Evolutionary conservation across 1,284 basidiomycete genomes (phyloP).

Genomic region (Tilletia indica): DNA sequence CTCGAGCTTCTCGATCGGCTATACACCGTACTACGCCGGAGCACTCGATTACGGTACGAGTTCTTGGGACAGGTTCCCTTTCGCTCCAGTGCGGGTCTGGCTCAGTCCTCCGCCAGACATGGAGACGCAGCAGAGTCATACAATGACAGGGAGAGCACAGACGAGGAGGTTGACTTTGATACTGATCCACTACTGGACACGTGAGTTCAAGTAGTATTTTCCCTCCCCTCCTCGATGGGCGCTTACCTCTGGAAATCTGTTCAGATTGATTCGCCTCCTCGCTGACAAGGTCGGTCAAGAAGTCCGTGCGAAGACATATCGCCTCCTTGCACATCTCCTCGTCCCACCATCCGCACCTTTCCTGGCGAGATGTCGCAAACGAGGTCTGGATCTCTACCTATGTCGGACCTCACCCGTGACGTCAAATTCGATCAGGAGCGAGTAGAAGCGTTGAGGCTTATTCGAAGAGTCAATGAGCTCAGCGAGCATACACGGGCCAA

Average conservation of each 20-base stretch:
- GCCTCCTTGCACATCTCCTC: constrained; percentile 77
- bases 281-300: constrained; percentile 72
- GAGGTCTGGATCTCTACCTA: constrained; percentile 80
- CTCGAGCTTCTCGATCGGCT: constrained; percentile 63
- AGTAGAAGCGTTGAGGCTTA: constrained; percentile 88
- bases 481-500: constrained; percentile 57
- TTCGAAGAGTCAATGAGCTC: constrained; percentile 74
- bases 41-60: constrained; percentile 74
- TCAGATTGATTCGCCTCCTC: constrained; percentile 72
- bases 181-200: constrained; percentile 63
- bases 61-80: constrained; percentile 49
- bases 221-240: constrained; percentile 35
- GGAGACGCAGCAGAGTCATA: background rate
- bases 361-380: constrained; percentile 64
- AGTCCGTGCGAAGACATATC: constrained; percentile 78
- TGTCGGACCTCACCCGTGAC: constrained; percentile 80
- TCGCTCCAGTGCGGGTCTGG: background rate
- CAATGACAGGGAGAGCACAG: constrained; percentile 46
- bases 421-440: constrained; percentile 80
- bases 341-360: constrained; percentile 61
- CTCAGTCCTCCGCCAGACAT: constrained; percentile 60
- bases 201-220: constrained; percentile 59
- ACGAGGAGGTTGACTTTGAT: background rate
- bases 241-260: background rate
- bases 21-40: constrained; percentile 70